Percentiles rank a stretch among this genome's conserved stretches.
Evolutionary conservation across 2,329 filamentous ascomycete species (phyloP).

Genomic region (Monosporascus sp.): DNA sequence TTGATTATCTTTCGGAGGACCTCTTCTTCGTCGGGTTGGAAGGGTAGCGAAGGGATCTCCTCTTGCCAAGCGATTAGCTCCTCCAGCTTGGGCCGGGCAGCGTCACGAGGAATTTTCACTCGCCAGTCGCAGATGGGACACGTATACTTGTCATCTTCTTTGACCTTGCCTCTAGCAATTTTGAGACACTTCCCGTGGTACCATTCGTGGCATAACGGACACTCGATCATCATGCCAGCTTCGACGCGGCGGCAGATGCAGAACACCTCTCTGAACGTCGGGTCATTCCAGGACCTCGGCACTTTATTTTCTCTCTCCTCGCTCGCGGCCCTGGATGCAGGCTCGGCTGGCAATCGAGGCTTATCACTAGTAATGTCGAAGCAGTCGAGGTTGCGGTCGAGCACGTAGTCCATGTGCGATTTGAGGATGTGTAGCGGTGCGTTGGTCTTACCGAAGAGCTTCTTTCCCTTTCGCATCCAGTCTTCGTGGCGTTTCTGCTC

Average conservation of each 20-base stretch:
- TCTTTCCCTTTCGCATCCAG: constrained; percentile 98
- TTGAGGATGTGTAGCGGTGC: constrained; percentile 93
- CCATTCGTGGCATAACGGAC: constrained; percentile 97
- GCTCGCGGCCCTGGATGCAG: constrained; percentile 75
- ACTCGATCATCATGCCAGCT: constrained; percentile 99
- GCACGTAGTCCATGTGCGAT: constrained; percentile 88
- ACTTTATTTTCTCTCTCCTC: constrained; percentile 44
- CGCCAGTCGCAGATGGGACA: constrained; percentile 98
- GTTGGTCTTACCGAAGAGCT: constrained; percentile 96
- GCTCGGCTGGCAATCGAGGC: constrained; percentile 84
- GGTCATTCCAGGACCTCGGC: constrained; percentile 54
- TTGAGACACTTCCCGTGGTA: constrained; percentile 98
- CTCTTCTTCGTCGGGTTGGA: constrained; percentile 93
- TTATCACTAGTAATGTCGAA: constrained; percentile 84
- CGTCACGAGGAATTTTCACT: constrained; percentile 93
- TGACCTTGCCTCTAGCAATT: constrained; percentile 94
- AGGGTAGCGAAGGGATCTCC: constrained; percentile 74
- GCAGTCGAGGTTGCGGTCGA: constrained; percentile 83
- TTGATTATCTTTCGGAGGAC: constrained; percentile 81
- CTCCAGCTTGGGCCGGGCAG: constrained; percentile 89
- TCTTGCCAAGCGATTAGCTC: constrained; percentile 80
- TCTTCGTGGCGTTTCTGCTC: constrained; percentile 94
- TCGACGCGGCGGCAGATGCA: constrained; percentile 93
- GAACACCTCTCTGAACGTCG: constrained; percentile 73
- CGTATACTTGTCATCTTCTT: constrained; percentile 97